Percentiles rank a stretch among this genome's conserved stretches.
These are phyloP conservation scores for Alternaria tenuissima DNA, from an alignment of 2,329 filamentous ascomycete species.

Conservation along the genomic window DNA sequence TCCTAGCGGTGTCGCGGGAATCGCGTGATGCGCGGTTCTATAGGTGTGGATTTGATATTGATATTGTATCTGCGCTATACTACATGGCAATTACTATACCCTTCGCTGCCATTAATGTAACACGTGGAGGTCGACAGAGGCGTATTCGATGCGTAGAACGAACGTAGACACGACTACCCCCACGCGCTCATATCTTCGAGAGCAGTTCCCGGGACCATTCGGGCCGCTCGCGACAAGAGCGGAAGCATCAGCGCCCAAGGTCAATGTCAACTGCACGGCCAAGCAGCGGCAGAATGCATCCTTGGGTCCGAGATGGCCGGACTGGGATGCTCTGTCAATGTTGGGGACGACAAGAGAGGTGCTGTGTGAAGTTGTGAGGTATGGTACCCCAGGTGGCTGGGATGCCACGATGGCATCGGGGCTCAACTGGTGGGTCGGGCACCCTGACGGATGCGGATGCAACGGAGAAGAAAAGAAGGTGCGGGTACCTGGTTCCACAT, in stretches of 20 bases:
- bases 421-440: slow-evolving; percentile 1
- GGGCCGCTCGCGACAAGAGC: slow-evolving; percentile 7
- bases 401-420: background rate
- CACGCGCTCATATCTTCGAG: slow-evolving; percentile 2
- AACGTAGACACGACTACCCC: background rate
- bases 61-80: background rate
- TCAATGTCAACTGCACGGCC: slow-evolving; percentile 1
- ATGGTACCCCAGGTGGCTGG: slow-evolving; percentile 1
- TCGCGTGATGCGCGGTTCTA: background rate
- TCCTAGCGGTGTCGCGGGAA: slow-evolving; percentile 1
- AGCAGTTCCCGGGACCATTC: slow-evolving; percentile 9
- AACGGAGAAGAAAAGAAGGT: background rate
- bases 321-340: slow-evolving; percentile 55
- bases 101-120: background rate
- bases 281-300: slow-evolving; percentile 52
- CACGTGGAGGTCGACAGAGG: background rate
- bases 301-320: slow-evolving; percentile 58
- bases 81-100: background rate
- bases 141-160: slow-evolving; percentile 1
- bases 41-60: background rate
- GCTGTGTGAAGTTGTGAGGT: background rate
- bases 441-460: background rate
- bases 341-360: slow-evolving; percentile 1
- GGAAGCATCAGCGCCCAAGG: slow-evolving; percentile 14
- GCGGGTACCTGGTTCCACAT: slow-evolving; percentile 4